Conservation (phyloP, 1,139 yeast species). For the Insectozyma bohioensis region DNA sequence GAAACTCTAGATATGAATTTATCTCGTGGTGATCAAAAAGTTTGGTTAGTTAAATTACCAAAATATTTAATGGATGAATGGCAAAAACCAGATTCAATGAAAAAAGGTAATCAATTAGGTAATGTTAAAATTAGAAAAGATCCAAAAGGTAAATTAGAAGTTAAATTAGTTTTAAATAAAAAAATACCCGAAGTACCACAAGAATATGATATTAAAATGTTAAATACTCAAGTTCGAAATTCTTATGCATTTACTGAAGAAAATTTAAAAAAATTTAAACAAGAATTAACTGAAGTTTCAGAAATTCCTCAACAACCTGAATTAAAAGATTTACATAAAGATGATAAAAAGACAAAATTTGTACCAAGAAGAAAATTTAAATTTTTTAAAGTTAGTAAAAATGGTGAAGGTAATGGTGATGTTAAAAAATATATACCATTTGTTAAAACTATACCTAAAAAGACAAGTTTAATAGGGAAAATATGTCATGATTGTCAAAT, state of each 20-base stretch:
- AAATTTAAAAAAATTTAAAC: constrained; percentile 68
- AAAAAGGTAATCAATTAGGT: constrained; percentile 78
- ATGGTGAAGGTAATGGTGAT: constrained; percentile 14
- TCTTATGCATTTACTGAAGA: constrained; percentile 91
- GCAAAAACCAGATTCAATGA: constrained; percentile 59
- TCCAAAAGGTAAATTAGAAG: constrained; percentile 48
- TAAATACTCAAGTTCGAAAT: constrained; percentile 77
- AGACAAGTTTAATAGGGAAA: constrained; percentile 82
- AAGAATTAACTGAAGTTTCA: constrained; percentile 51
- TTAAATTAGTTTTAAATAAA: constrained; percentile 56
- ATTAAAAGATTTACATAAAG: constrained; percentile 25
- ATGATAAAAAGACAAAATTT: constrained; percentile 27
- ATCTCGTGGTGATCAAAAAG: constrained; percentile 55
- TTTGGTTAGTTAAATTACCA: constrained; percentile 92
- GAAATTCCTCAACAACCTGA: constrained; percentile 51
- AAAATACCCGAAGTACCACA: constrained; percentile 57
- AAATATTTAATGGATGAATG: constrained; percentile 81
- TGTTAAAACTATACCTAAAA: constrained; percentile 81
- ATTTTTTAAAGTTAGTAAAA: constrained; percentile 30
- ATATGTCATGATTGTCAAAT: constrained; percentile 91
- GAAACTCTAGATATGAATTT: constrained; percentile 68
- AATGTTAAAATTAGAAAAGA: constrained; percentile 65
- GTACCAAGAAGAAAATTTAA: constrained; percentile 24
- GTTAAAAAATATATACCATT: constrained; percentile 59
- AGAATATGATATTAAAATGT: constrained; percentile 76